phyloP scores from a whole-genome alignment of 2,329 filamentous ascomycete species.

The Plectosphaerella cucumerina region DNA sequence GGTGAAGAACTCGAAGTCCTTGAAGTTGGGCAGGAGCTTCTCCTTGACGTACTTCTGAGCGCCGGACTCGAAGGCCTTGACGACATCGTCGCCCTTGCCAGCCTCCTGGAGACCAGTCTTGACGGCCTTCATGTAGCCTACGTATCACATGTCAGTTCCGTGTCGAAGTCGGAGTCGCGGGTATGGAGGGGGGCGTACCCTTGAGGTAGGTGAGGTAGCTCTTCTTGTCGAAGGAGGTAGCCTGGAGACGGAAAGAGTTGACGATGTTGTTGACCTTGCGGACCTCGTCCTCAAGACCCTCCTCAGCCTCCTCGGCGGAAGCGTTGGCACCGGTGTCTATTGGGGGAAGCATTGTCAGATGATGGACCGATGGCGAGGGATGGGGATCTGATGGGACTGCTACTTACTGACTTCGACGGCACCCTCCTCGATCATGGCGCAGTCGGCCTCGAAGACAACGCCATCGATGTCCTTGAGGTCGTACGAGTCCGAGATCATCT shows the following conservation, averaged over 20 bases:
- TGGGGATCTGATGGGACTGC: constrained; percentile 2
- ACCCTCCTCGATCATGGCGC: constrained; percentile 80
- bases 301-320: constrained; percentile 84
- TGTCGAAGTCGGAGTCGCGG: not conserved
- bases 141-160: constrained; percentile 1
- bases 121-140: constrained; percentile 89
- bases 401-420: constrained; percentile 67
- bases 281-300: constrained; percentile 64
- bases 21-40: constrained; percentile 77
- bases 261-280: constrained; percentile 89
- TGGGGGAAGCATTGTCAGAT: not conserved
- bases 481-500: constrained; percentile 96
- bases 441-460: constrained; percentile 86
- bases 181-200: constrained; percentile 46
- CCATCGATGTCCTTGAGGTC: constrained; percentile 75
- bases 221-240: constrained; percentile 83
- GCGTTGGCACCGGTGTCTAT: constrained; percentile 91
- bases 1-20: constrained; percentile 93
- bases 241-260: constrained; percentile 83
- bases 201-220: constrained; percentile 79
- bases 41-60: constrained; percentile 76
- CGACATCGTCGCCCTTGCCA: constrained; percentile 56
- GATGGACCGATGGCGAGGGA: not conserved
- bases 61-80: constrained; percentile 76
- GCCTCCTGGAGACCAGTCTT: constrained; percentile 62